Percentiles rank a stretch among this genome's conserved stretches.
These are phyloP conservation scores for Ochromonas danica DNA, from an alignment of 108 stramenopile genomes.

Conservation along the genomic window DNA sequence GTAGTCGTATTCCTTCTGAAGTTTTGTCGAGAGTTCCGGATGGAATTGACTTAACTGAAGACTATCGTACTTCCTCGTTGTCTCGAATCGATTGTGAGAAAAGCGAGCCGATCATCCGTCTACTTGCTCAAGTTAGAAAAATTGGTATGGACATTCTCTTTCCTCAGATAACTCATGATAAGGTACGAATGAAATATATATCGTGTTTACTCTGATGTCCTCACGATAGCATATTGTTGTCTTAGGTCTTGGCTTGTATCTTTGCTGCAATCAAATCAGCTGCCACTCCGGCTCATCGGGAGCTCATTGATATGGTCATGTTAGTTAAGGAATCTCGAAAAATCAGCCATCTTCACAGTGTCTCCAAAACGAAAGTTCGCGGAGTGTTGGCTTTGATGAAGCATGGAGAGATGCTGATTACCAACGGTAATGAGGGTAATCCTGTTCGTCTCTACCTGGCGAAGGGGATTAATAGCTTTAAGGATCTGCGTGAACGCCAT, in stretches of 20 bases:
- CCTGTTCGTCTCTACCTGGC: not conserved
- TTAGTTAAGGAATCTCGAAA: not conserved
- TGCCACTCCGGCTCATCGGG: slow-evolving; percentile 12
- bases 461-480: not conserved
- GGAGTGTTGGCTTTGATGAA: slow-evolving; percentile 29
- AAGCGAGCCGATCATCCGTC: slow-evolving; percentile 1
- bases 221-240: not conserved
- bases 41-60: no score
- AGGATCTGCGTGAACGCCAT: slow-evolving; percentile 5
- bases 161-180: not conserved
- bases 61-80: no score
- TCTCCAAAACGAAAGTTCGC: slow-evolving; percentile 21
- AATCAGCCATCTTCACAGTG: not conserved
- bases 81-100: slow-evolving; percentile 6
- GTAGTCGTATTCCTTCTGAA: no score
- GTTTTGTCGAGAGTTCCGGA: no score
- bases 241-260: slow-evolving; percentile 22
- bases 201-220: not conserved
- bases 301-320: slow-evolving; percentile 25
- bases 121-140: not conserved
- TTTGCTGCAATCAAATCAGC: not conserved
- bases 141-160: slow-evolving; percentile 13
- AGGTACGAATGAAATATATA: not conserved
- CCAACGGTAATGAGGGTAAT: not conserved
- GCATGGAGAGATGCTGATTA: slow-evolving; percentile 10